phyloP scores from a whole-genome alignment of 169 alveolate species.

The Plasmodium blacklocki region DNA sequence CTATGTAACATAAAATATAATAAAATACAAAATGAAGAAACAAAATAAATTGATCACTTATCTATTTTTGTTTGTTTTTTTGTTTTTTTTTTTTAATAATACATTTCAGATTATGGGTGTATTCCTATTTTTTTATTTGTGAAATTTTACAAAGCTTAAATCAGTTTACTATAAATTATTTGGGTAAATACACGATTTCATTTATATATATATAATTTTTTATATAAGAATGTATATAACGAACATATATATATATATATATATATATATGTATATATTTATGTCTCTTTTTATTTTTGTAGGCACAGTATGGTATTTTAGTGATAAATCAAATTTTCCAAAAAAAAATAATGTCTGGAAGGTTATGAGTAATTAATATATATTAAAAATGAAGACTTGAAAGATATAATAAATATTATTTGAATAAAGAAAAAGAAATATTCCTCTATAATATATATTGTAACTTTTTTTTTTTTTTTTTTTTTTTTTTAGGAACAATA shows the following conservation, averaged over 20 bases:
- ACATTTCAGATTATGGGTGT: constrained; percentile 42
- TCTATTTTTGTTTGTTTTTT: too few species aligned
- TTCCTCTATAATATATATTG: not conserved
- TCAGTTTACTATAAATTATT: constrained; percentile 57
- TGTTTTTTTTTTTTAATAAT: not conserved
- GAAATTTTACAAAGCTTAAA: constrained; percentile 56
- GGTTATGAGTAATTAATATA: constrained; percentile 49
- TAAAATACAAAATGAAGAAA: not conserved
- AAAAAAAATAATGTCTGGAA: constrained; percentile 10
- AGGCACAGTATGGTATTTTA: constrained; percentile 68
- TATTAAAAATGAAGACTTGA: not conserved
- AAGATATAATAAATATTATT: not conserved
- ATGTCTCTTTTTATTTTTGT: not conserved
- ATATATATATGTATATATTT: not conserved
- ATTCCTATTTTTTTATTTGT: constrained; percentile 30
- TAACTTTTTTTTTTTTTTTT: constrained; percentile 1
- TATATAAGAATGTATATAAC: too few species aligned
- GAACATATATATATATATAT: not conserved
- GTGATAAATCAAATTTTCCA: constrained; percentile 30
- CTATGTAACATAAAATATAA: constrained; percentile 23
- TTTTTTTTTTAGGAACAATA: constrained; percentile 41
- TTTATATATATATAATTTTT: not conserved
- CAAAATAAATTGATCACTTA: not conserved
- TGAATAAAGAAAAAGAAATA: too few species aligned
- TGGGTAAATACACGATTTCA: constrained; percentile 20